Evolutionary conservation across 1,139 yeast genomes (phyloP), one percentile per base, ranked within the genome.

Genomic region (Blastobotrys buckinghamii): DNA sequence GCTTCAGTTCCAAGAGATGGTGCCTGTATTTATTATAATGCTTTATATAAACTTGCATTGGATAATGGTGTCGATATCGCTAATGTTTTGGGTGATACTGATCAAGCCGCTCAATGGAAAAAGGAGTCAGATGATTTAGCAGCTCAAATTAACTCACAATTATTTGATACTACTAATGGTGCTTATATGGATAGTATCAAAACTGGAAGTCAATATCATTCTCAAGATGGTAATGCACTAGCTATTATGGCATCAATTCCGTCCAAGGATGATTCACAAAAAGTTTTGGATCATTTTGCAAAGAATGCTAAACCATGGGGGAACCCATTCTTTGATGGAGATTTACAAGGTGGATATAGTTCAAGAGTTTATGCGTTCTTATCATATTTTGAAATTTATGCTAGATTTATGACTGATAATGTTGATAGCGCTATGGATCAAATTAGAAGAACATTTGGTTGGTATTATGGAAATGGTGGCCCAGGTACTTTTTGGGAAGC

Each of bases 401-500:
- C 41, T 2, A 27, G 41, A 19, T 38, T 38, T 30, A 6, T 38
- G 27, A 12, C 41, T 3, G 10, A 22, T 30, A 12, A 38, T 10
- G 27, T 17, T 2, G 27, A 17, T 30, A n/a, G 19, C 6, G 41
- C 17, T 4, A 16, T 38, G 3, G 41, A 38, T 30, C 41, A 38
- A 30, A 17, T 38, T 15, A n/a, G 10, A 20, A 27, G 41, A 12
- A 38, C 41, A 3, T 38, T 4, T 17, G 41, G 41, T 15, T 38
- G 41, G 41, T 19, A 19, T 26, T n/a, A 2, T 5, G 7, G 6
- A 10, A 15, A 22, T 22, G 24, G n/a, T 17, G 40, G 24, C 6
- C 41, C 41, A 17, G 26, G 29, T 17, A 38, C 41, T 12, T 38
- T 38, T 20, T 38, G 41, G 41, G 41, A 38, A 20, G 41, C 32